Evolutionary conservation across 331 rosid genomes (phyloP), one percentile per base, ranked within the genome.

Genomic region (Malus hybrid): DNA sequence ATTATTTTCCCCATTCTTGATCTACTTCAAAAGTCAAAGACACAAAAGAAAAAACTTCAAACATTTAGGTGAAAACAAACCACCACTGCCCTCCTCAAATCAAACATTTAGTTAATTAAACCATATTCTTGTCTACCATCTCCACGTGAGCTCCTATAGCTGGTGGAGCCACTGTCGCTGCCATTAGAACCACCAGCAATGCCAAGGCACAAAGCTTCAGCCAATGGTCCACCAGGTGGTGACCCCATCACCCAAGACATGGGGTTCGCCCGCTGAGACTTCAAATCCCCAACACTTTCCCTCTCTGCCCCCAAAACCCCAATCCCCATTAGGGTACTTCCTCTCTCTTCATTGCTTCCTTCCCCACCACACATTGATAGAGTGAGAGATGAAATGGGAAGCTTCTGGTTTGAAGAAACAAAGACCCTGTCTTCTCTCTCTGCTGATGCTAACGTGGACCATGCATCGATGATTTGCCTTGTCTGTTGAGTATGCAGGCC

Each of bases 201-300:
- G 39, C 83, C 82, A 73, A 69, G 85, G 85, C 80, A 82, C 77
- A 82, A 70, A 52, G 85, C 84, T 67, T 81, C 84, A 29, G 81
- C 84, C 52, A 81, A 76, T 12, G 84, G 84, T 63, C 84, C 84
- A 67, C 84, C 84, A 44, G 81, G 84, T 22, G 80, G 69, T 57
- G 77, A 71, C 18, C 82, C 57, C 57, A 52, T 32, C 57, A 68
- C 63, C 80, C 85, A 74, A 11, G 83, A 82, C 70, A 62, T 32
- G 1, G 79, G 66, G 55, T 31, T 82, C 82, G 65, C 32, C 85
- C 82, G 33, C 11, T 76, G 84, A 3, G 74, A 65, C 63, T 59
- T 77, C 73, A 76, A n/a, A 48, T 61, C 76, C 10, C 76, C 74
- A 16, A 15, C 80, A 61, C 34, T 69, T 19, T 76, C 74, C 32